Evolutionary conservation across 176 grass and related monocot species (phyloP).

Genomic region (Raddia guianensis): DNA sequence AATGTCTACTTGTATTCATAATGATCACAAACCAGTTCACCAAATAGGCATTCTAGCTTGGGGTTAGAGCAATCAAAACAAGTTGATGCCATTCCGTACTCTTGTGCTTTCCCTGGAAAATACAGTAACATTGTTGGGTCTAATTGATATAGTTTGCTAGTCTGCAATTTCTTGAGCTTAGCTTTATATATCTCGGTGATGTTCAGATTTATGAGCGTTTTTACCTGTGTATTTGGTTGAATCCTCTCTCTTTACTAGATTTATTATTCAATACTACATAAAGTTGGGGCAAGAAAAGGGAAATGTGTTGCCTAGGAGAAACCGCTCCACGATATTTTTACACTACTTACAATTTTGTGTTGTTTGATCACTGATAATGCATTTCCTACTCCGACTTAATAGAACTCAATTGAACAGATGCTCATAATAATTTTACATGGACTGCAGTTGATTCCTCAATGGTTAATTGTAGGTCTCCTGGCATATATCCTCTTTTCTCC

Average conservation of each 20-base stretch:
- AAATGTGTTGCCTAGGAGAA: conserved; percentile 14
- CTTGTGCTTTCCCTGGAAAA: neutral
- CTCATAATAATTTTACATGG: conserved; percentile 9
- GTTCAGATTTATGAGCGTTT: neutral
- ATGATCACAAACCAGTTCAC: neutral
- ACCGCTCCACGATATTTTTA: neutral
- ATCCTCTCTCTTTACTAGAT: neutral
- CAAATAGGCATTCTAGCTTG: neutral
- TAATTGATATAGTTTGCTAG: conserved; percentile 13
- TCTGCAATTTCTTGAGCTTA: neutral
- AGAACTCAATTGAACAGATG: neutral
- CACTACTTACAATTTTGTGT: neutral
- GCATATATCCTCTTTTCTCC: conserved; percentile 5
- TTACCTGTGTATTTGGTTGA: neutral
- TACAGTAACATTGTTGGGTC: neutral
- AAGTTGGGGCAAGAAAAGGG: neutral
- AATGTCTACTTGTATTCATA: neutral
- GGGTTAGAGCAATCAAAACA: too few relatives aligned
- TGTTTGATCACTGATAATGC: neutral
- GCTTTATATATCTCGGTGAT: neutral
- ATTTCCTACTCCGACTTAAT: neutral
- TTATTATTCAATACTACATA: neutral
- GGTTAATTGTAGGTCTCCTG: neutral
- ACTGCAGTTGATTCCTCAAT: neutral
- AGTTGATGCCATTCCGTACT: neutral